A percentile compares a stretch with the other conserved stretches of the same genome.
Evolutionary conservation across 257 asterid genomes (phyloP).

Genomic region (Solanum microdontum): DNA sequence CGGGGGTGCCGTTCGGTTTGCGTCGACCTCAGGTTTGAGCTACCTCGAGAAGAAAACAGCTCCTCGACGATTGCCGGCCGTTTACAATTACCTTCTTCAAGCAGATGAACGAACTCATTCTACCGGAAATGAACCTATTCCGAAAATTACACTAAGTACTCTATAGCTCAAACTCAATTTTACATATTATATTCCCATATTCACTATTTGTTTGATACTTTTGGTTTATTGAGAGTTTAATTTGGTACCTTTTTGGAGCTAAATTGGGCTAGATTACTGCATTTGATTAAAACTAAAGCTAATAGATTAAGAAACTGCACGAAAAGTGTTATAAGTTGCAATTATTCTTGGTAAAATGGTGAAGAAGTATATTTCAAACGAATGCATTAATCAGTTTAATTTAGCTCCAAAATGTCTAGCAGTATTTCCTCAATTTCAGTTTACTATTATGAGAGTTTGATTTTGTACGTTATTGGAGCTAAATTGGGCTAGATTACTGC

Average conservation of each 20-base stretch:
- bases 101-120: not conserved
- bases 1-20: not conserved
- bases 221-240: not conserved
- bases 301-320: not conserved
- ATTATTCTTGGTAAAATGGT: not conserved
- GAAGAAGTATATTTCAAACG: not conserved
- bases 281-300: not conserved
- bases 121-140: constrained; percentile 1
- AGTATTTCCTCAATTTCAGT: not conserved
- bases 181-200: not conserved
- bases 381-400: not conserved
- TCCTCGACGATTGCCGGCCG: constrained; percentile 1
- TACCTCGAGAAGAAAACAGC: constrained; percentile 4
- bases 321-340: not conserved
- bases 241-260: not conserved
- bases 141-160: constrained; percentile 2
- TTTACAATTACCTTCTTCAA: constrained; percentile 1
- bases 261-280: not conserved
- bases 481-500: not conserved
- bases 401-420: not conserved
- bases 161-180: not conserved
- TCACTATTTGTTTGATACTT: not conserved
- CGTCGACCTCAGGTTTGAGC: not conserved
- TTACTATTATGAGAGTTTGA: not conserved
- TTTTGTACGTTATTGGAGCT: not conserved